Base-by-base conservation (phyloP, 73 alveolate species). In the Stentor coeruleus region DNA sequence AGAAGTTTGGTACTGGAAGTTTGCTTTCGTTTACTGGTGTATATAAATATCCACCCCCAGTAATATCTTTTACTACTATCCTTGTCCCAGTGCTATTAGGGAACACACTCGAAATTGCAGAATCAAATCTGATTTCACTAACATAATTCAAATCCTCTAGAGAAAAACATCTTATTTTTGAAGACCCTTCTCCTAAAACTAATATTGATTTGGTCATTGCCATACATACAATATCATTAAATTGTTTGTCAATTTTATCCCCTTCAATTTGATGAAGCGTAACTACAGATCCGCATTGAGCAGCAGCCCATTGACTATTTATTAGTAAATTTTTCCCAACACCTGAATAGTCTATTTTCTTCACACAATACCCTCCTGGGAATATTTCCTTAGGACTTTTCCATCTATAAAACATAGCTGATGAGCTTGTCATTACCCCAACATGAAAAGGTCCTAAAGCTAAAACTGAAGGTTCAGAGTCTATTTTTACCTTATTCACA, bases 1-100 rank as follows among this genome's bases (percentile, higher is more conserved):
- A 91, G 85, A 90, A 94, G 77, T 87, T 84, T 3, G 95, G 92
- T 28, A 94, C 81, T 58, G 81, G 49, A 35, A 88, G 80, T 76
- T 94, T 88, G 15, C 89, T 82, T 83, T 96, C 99, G 60, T 92
- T 90, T 39, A 97, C 95, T 49, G 99, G 99, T 84, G 96, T 96
- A 95, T 91, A 98, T 59, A 97, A 88, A 82, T 86, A 96, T 35
- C 98, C 99, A 39, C 88, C 87, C 42, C 99, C 99, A 40, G 96
- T 88, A 84, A 90, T 90, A 81, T 96, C 99, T 35, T 93, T 88
- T 82, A 98, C 94, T 66, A 96, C 89, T 30, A 94, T 89, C 86
- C 96, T 94, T 15, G 99, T 95, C 36, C 99, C 99, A 36, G 82
- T 75, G 30, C 58, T 14, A 59, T 84, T 87, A 3, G 91, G 90